A percentile compares a stretch with the other conserved stretches of the same genome.
These are phyloP conservation scores for Verticillium zaregamsianum DNA, from an alignment of 2,329 filamentous ascomycete genomes.

Conservation along the genomic window DNA sequence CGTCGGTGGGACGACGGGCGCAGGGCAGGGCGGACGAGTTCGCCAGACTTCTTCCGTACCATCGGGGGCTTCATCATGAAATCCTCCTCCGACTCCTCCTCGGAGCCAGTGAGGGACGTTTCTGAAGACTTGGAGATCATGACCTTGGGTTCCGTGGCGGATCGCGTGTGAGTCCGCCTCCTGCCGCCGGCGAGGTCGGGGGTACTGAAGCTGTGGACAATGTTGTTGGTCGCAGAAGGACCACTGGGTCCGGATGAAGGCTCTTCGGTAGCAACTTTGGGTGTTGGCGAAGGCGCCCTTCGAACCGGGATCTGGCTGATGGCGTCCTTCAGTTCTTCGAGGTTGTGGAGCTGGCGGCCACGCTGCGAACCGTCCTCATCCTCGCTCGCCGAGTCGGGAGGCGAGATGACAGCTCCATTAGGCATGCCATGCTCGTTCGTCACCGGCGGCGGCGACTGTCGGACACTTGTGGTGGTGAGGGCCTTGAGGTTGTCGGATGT, in stretches of 20 bases:
- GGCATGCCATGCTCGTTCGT: constrained; percentile 71
- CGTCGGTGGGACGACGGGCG: constrained; percentile 74
- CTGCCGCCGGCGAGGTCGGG: constrained; percentile 33
- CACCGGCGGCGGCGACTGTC: constrained; percentile 80
- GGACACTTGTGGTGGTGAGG: constrained; percentile 55
- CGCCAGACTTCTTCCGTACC: constrained; percentile 96
- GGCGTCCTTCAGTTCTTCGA: constrained; percentile 74
- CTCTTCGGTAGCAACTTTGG: constrained; percentile 41
- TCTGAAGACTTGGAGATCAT: constrained; percentile 41
- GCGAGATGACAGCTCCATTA: constrained; percentile 80
- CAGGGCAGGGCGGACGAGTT: constrained; percentile 89
- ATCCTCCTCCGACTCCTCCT: constrained; percentile 61
- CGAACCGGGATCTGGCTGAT: constrained; percentile 74
- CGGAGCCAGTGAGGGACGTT: constrained; percentile 47
- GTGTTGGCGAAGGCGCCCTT: constrained; percentile 34
- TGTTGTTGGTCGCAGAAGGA: constrained; percentile 14
- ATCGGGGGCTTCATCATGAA: constrained; percentile 73
- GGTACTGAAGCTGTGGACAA: constrained; percentile 46
- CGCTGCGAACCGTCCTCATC: constrained; percentile 61
- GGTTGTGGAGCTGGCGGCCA: constrained; percentile 45
- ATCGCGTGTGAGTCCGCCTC: constrained; percentile 48
- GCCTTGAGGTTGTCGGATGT: constrained; percentile 46
- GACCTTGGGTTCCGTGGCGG: constrained; percentile 51
- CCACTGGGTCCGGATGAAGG: constrained; percentile 16
- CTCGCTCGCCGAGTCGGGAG: constrained; percentile 88